These are phyloP conservation scores for Luffa aegyptiaca DNA, from an alignment of 306 rosid genomes.

Conservation along the genomic window DNA sequence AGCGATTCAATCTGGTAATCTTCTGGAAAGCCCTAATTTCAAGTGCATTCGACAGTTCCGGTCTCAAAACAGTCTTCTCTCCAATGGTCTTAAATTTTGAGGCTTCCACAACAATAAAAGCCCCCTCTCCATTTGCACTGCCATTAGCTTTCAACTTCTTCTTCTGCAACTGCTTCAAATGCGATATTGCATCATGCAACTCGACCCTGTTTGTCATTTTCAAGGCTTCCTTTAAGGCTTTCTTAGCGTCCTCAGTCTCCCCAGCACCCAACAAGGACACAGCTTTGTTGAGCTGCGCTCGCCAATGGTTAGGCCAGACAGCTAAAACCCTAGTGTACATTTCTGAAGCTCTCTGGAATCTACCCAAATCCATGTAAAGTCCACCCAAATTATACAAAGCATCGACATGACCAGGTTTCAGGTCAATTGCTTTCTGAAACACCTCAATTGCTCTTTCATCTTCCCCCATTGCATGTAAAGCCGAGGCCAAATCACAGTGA, in stretches of 20 bases:
- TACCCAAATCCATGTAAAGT: slow-evolving; percentile 84
- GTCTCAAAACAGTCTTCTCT: slow-evolving; percentile 63
- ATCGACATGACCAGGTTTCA: slow-evolving; percentile 88
- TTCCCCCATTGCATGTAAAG: slow-evolving; percentile 87
- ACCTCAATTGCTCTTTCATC: slow-evolving; percentile 94
- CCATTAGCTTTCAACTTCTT: slow-evolving; percentile 70
- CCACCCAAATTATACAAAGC: slow-evolving; percentile 96
- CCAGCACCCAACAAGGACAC: slow-evolving; percentile 91
- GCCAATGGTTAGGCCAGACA: slow-evolving; percentile 97
- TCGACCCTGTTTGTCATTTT: slow-evolving; percentile 98
- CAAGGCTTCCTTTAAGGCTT: slow-evolving; percentile 86
- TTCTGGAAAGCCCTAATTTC: slow-evolving; percentile 82
- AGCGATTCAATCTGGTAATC: slow-evolving; percentile 78
- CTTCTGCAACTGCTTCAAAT: slow-evolving; percentile 91
- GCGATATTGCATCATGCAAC: slow-evolving; percentile 88
- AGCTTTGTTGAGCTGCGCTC: slow-evolving; percentile 97
- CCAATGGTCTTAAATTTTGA: slow-evolving; percentile 64
- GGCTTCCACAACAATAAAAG: slow-evolving; percentile 50
- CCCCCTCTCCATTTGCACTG: slow-evolving; percentile 45
- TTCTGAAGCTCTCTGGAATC: slow-evolving; percentile 96
- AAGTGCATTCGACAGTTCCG: slow-evolving; percentile 53
- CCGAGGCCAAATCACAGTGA: slow-evolving; percentile 95
- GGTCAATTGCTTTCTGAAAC: slow-evolving; percentile 94
- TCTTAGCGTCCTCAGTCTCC: slow-evolving; percentile 85
- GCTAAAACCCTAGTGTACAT: slow-evolving; percentile 93